Conservation (phyloP, 2,329 filamentous ascomycete species). For the Neofusicoccum cordaticola region DNA sequence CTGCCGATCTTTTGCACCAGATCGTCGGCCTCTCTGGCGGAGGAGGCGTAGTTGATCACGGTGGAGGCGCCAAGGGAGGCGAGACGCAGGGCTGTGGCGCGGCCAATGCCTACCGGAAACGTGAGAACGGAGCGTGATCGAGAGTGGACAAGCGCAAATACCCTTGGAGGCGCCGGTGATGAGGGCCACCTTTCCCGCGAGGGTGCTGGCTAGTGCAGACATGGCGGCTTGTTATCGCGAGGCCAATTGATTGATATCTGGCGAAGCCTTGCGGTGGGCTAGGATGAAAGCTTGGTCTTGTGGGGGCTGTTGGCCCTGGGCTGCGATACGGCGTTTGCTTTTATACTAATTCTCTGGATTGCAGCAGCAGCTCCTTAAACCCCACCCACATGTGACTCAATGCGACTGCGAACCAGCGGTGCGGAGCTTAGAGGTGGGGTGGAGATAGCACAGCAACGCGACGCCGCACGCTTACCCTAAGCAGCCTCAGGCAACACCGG, state of each 20-base stretch:
- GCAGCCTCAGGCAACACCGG: neutral
- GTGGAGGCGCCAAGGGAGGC: conserved; percentile 68
- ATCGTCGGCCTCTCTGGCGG: conserved; percentile 49
- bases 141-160: conserved; percentile 35
- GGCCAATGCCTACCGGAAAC: conserved; percentile 65
- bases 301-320: neutral
- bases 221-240: neutral
- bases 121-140: neutral
- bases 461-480: neutral
- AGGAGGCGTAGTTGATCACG: conserved; percentile 69
- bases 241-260: neutral
- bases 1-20: conserved; percentile 57
- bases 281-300: neutral
- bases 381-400: neutral
- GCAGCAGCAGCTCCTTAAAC: neutral
- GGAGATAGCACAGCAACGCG: neutral
- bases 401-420: neutral
- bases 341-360: neutral
- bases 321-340: no score
- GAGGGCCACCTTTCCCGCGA: conserved; percentile 73
- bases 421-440: neutral
- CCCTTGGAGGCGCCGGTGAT: conserved; percentile 78
- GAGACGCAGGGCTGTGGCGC: conserved; percentile 64
- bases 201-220: conserved; percentile 13
- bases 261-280: no score